phyloP scores from a whole-genome alignment of 345 rosid species.

The Sisymbrium irio region DNA sequence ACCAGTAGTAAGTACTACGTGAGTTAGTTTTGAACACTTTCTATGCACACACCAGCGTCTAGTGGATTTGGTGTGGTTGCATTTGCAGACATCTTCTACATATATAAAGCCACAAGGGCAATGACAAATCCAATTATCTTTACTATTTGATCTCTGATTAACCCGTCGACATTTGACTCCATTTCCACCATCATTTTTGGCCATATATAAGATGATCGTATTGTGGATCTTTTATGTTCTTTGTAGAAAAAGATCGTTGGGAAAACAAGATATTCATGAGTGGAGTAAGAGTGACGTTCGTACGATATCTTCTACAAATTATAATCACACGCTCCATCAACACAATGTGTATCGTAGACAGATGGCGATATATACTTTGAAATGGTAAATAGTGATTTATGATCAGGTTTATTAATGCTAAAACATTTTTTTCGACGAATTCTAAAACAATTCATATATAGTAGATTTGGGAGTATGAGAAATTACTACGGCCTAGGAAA shows the following conservation, averaged over 20 bases:
- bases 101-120: neutral
- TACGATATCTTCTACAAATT: neutral
- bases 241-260: too few species aligned
- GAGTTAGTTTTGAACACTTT: neutral
- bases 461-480: too few species aligned
- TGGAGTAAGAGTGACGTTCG: too few species aligned
- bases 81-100: neutral
- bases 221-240: too few species aligned
- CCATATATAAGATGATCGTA: neutral
- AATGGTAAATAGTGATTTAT: neutral
- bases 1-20: neutral
- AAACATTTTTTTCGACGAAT: neutral
- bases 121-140: neutral
- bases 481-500: neutral
- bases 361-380: neutral
- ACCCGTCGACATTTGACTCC: neutral
- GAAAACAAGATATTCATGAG: too few species aligned
- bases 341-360: neutral
- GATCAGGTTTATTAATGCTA: neutral
- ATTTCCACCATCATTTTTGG: too few species aligned
- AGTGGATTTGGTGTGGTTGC: neutral
- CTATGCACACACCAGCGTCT: neutral
- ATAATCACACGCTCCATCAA: neutral
- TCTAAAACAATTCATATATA: neutral
- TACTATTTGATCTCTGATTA: neutral